Evolutionary conservation across 176 grass and related monocot species (phyloP).

Genomic region (Cocos nucifera): DNA sequence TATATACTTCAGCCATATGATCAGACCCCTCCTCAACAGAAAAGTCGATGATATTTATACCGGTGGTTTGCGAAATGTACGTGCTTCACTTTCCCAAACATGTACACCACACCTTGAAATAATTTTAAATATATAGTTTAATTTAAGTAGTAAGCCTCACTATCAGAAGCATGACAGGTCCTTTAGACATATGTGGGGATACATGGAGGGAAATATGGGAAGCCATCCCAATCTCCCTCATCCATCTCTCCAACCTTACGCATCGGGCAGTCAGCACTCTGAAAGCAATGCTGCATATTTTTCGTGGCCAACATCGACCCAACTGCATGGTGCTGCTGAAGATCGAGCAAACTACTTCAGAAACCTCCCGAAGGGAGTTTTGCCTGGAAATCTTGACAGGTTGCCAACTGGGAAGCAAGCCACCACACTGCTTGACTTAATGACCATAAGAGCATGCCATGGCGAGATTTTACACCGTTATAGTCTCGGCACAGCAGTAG

Average conservation of each 20-base stretch:
- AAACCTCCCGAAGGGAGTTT: conserved; percentile 83
- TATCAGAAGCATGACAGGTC: conserved; percentile 33
- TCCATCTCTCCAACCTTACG: conserved; percentile 65
- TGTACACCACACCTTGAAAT: too few species aligned
- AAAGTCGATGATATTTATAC: too few species aligned
- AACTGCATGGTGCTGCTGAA: conserved; percentile 67
- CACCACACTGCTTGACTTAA: conserved; percentile 84
- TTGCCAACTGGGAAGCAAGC: conserved; percentile 79
- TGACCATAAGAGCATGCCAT: conserved; percentile 97
- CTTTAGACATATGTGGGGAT: conserved; percentile 32
- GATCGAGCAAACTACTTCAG: conserved; percentile 98
- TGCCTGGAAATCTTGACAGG: conserved; percentile 53
- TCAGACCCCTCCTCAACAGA: too few species aligned
- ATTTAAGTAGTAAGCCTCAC: too few species aligned
- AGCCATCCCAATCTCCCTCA: conserved; percentile 30
- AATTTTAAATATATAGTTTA: too few species aligned
- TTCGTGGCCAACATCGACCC: conserved; percentile 86
- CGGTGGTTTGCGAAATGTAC: too few species aligned
- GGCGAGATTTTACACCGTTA: conserved; percentile 82
- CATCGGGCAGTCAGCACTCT: conserved; percentile 60
- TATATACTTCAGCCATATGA: too few species aligned
- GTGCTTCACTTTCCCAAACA: too few species aligned
- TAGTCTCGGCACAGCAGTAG: conserved; percentile 82
- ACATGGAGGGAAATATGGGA: conserved; percentile 51
- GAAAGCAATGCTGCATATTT: conserved; percentile 86